Evolutionary conservation across 2,329 filamentous ascomycete species (phyloP), one percentile per base, ranked within the genome.

Genomic region (Hymenoscyphus salicellus): DNA sequence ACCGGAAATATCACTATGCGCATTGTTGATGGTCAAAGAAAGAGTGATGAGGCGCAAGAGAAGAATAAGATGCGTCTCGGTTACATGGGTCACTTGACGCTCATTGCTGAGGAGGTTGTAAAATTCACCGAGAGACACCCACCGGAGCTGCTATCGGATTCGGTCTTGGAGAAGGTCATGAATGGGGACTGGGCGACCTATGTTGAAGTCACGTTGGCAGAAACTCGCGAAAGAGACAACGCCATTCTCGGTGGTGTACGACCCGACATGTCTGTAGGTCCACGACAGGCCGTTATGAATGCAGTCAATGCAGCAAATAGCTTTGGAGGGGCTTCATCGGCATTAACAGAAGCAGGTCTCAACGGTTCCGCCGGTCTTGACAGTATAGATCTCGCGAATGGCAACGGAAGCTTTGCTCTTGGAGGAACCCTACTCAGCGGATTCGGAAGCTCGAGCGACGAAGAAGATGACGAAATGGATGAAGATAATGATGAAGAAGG

Each of bases 71-170:
- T 96, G 78, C 89, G 95, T 58, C 88, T 98, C 77, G 95, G 95
- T 49, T 99, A 98, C 79, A 99, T 99, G 93, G 95, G 95, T 2
- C 95, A 99, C 77, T 82, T 99, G 60, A 99, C 95, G 0, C 84
- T 99, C 32, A 97, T 99, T 66, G 94, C 95, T 33, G 95, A 99
- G 78, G 95, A 99, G 78, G 95, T 99, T 20, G 93, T 98, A 75
- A 99, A 98, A 78, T 98, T 99, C 75, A 97, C 93, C 41, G 95
- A 97, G 78, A 88, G 95, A 62, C 92, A 97, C 76, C 90, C 94
- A 3, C 90, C 93, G 0, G 93, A 98, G 78, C 81, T 94, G 23
- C 83, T 98, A 10, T 95, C 93, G 0, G 89, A 92, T 66, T 83
- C 85, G 14, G 92, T 99, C 2, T 83, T 97, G 69, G 91, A 97